Evolutionary conservation across 2,329 filamentous ascomycete genomes (phyloP), one percentile per base, ranked within the genome.

Genomic region (Emmonsiellopsis sp.): DNA sequence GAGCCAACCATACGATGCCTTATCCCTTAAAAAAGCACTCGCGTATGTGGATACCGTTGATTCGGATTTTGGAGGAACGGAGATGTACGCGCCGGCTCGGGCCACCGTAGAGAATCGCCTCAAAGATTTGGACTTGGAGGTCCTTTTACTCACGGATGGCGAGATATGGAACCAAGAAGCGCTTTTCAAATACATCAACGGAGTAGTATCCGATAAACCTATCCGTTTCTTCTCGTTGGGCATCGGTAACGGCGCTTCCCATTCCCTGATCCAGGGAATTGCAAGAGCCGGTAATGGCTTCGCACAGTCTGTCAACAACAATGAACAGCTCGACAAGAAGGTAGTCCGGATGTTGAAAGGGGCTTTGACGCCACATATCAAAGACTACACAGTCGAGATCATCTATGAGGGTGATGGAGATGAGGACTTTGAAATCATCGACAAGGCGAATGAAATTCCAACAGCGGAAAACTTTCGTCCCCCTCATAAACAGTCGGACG

Each of bases 271-370:
- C 9, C 77, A 84, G 60, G 81, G 81, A 1, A 71, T 84, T 53
- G 80, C 81, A 14, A 72, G 75, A 49, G 74, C 76, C 10, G 82
- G 81, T 0, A 77, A 79, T 51, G 81, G 81, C 0, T 81, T 84
- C 55, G 67, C 79, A 0, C 85, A 89, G 64, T 74, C 77, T 0
- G 84, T 88, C 0, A 74, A 73, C 1, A 68, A 80, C 6, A 70
- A 77, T 1, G 86, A 89, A 63, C 81, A 83, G 61, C 80, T 88
- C 68, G 81, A 86, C 60, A 78, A 71, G 57, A 86, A 86, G 63
- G 77, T 88, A 1, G 76, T 89, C 2, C 78, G 86, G 2, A 89
- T 90, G 86, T 72, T 90, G 53, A 87, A 86, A 62, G 85, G 80
- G 0, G 81, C 84, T 0, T 67, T 89, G 17, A 81, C 79, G 2